phyloP scores from a whole-genome alignment of 2,329 filamentous ascomycete species.

The Neonectria ditissima region DNA sequence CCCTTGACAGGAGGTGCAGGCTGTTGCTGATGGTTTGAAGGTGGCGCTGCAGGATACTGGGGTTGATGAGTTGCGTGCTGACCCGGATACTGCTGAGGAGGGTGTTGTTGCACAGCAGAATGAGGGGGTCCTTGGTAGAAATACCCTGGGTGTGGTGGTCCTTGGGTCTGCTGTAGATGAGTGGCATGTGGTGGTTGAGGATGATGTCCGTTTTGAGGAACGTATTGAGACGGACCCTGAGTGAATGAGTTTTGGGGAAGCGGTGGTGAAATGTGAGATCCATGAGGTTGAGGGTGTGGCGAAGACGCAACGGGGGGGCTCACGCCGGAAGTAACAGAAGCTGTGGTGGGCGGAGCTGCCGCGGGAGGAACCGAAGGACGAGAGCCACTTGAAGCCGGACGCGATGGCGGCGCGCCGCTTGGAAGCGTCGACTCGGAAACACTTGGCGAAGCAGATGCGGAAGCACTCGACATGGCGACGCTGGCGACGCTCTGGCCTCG shows the following conservation, averaged over 20 bases:
- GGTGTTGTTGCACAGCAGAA: neutral
- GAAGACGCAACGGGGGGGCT: slow-evolving; percentile 13
- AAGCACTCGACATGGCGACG: slow-evolving; percentile 3
- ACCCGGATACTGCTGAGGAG: neutral
- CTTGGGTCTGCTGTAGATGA: neutral
- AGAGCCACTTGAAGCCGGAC: slow-evolving; percentile 26
- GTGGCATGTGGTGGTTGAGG: slow-evolving; percentile 2
- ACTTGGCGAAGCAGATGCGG: slow-evolving; percentile 21
- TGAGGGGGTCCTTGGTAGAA: neutral
- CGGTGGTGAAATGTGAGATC: slow-evolving; percentile 26
- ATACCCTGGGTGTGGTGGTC: neutral
- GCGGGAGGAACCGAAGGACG: slow-evolving; percentile 7
- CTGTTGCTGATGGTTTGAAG: neutral
- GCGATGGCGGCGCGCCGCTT: slow-evolving; percentile 23
- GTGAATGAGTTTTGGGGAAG: slow-evolving; percentile 15
- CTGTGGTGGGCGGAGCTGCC: slow-evolving; percentile 4
- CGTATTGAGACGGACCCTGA: slow-evolving; percentile 12
- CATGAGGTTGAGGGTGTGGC: slow-evolving; percentile 13
- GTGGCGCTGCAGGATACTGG: neutral
- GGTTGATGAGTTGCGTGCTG: neutral
- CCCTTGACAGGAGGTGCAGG: neutral
- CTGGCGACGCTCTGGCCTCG: slow-evolving; percentile 25
- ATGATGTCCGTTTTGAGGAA: neutral
- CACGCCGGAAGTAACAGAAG: neutral
- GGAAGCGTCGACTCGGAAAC: slow-evolving; percentile 21